Conservation (phyloP, 2,329 filamentous ascomycete genomes). For the Magnaporthiopsis incrustans region DNA sequence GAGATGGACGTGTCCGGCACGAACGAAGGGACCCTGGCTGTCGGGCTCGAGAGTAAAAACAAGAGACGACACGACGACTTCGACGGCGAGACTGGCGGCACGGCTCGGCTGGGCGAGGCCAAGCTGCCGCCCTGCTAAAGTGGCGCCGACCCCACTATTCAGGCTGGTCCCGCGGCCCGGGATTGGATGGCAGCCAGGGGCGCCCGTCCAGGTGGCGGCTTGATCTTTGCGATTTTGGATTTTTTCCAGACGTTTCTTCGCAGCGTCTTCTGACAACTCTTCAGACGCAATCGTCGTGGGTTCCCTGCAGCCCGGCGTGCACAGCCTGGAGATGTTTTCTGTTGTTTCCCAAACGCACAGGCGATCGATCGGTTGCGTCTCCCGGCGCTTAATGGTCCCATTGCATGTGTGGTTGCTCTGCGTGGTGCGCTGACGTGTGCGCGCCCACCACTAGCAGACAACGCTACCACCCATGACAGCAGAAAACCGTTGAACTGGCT, state of each 20-base stretch:
- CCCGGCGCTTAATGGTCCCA: too few species aligned
- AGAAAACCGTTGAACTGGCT: not conserved
- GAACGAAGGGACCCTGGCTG: not conserved
- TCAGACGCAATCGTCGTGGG: too few species aligned
- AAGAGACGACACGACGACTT: not conserved
- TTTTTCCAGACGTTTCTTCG: not conserved
- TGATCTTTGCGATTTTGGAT: not conserved
- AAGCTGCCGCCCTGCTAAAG: not conserved
- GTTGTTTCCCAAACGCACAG: not conserved
- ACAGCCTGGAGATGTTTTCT: not conserved
- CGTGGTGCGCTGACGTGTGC: not conserved
- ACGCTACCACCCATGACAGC: not conserved
- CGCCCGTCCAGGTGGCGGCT: not conserved
- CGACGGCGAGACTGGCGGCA: not conserved
- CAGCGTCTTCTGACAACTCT: not conserved
- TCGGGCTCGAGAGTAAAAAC: not conserved
- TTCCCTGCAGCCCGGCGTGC: not conserved
- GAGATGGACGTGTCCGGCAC: not conserved
- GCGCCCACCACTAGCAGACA: too few species aligned
- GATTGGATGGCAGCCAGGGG: not conserved
- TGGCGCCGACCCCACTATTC: not conserved
- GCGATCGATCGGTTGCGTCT: too few species aligned
- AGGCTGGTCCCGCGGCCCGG: not conserved
- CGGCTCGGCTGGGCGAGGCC: too few species aligned
- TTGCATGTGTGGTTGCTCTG: too few species aligned